Base-by-base conservation (phyloP, 805 yeast species). In the Sugiyamaella qingdaonensis region DNA sequence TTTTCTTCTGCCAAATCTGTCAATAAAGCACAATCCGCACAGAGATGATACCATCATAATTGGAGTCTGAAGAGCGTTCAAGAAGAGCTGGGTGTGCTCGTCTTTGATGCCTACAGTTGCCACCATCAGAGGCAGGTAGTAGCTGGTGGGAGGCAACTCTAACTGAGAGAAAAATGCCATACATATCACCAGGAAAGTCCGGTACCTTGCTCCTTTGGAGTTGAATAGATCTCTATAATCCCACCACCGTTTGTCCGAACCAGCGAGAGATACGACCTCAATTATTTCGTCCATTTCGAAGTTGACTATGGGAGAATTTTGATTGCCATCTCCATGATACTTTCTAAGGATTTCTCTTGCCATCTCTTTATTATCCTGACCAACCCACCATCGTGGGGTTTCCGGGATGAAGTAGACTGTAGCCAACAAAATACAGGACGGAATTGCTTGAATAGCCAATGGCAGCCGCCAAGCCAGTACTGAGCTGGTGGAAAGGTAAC, bases 351-450 rank as follows among this genome's bases (percentile, higher is more conserved):
- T 76, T 51, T 76, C 80, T 51, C 61, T 59, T n/a, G 65, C 68
- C 54, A 64, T 64, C 69, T 70, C 61, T 75, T 74, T 54, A 68
- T 76, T 55, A 65, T 86, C 85, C 59, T 84, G 82, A 61, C 81
- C 81, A 4, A 90, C 88, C 64, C 79, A 82, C 70, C 77, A 90
- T 54, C 97, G 75, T 0, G 97, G 96, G 39, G 91, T 81, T 68
- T 91, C 97, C 0, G 97, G 97, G 13, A 90, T 69, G 41, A 81
- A 78, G 43, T 80, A 62, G 41, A 74, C 64, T 27, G 75, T 71
- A 14, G 41, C 68, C 31, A 53, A 82, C 80, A 85, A 71, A 50
- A 84, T 63, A 37, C 86, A 68, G 48, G 87, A 54, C 64, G 84
- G 83, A 37, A 84, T 58, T 53, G 80, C 73, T 71, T 86, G 94